Conservation (phyloP, 164 flowering plant species). For the Chimonanthus salicifolius region DNA sequence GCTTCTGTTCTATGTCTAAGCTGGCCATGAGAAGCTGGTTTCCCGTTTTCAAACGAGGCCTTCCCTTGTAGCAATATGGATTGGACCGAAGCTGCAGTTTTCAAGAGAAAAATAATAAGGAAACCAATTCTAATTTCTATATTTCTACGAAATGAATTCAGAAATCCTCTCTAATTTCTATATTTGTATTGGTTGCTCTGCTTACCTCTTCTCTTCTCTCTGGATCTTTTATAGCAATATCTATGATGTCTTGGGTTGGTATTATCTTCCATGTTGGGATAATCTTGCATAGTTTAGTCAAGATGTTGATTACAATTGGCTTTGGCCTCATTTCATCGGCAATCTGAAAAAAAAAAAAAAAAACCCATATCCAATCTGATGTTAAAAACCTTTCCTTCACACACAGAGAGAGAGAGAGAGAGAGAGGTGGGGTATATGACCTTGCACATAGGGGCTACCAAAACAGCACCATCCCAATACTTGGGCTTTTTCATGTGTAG, state of each 20-base stretch:
- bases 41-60: slow-evolving; percentile 71
- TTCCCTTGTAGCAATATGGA: slow-evolving; percentile 75
- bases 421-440: slow-evolving; percentile 18
- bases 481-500: slow-evolving; percentile 59
- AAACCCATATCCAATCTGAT: neutral
- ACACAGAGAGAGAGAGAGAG: neutral
- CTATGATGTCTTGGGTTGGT: slow-evolving; percentile 65
- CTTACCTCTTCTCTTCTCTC: slow-evolving; percentile 54
- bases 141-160: no score
- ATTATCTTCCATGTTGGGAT: slow-evolving; percentile 85
- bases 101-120: neutral
- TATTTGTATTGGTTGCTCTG: neutral
- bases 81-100: slow-evolving; percentile 50
- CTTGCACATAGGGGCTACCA: slow-evolving; percentile 98
- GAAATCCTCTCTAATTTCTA: neutral
- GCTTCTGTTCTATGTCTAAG: slow-evolving; percentile 52
- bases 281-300: slow-evolving; percentile 37
- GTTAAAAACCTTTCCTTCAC: neutral
- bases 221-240: slow-evolving; percentile 60
- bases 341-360: slow-evolving; percentile 39
- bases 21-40: slow-evolving; percentile 49
- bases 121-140: neutral
- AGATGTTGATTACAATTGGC: slow-evolving; percentile 33
- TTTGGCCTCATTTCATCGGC: slow-evolving; percentile 71
- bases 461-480: slow-evolving; percentile 79